Conservation (phyloP, 2,329 filamentous ascomycete genomes). For the Clonostachys chloroleuca region DNA sequence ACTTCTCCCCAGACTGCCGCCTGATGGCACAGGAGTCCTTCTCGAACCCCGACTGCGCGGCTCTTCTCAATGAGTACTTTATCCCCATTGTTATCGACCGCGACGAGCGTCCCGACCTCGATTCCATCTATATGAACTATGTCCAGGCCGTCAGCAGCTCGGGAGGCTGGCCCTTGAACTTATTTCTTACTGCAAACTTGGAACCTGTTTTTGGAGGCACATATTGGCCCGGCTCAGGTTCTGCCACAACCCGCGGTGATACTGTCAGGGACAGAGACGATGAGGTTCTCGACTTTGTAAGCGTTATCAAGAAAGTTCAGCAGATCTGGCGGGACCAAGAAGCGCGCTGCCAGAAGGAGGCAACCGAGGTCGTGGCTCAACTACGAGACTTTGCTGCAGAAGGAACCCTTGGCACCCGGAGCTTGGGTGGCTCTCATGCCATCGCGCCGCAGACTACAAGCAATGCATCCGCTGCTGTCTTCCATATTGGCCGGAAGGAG, state of each 20-base stretch:
- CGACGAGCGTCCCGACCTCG: constrained; percentile 90
- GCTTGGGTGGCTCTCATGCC: constrained; percentile 19
- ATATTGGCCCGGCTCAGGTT: constrained; percentile 84
- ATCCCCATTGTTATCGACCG: constrained; percentile 90
- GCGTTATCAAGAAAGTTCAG: constrained; percentile 75
- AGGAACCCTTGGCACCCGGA: constrained; percentile 60
- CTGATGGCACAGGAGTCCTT: constrained; percentile 94
- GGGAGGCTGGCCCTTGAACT: constrained; percentile 92
- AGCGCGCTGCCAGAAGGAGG: constrained; percentile 75
- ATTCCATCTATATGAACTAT: constrained; percentile 98
- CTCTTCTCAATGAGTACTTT: constrained; percentile 80
- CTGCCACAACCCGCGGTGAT: constrained; percentile 34
- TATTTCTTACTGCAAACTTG: constrained; percentile 91
- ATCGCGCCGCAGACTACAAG: constrained; percentile 20
- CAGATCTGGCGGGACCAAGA: constrained; percentile 80
- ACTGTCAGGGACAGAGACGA: constrained; percentile 31
- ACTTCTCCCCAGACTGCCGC: constrained; percentile 59
- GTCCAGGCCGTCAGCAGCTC: constrained; percentile 87
- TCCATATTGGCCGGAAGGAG: background rate
- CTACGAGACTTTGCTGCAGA: constrained; percentile 85
- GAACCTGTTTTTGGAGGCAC: constrained; percentile 95
- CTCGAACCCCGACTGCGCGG: constrained; percentile 73
- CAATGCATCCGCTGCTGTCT: constrained; percentile 16
- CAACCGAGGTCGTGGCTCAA: constrained; percentile 75
- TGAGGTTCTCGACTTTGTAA: constrained; percentile 73